Conservation (phyloP, 768 basidiomycete species). For the Boletus barrowsii region DNA sequence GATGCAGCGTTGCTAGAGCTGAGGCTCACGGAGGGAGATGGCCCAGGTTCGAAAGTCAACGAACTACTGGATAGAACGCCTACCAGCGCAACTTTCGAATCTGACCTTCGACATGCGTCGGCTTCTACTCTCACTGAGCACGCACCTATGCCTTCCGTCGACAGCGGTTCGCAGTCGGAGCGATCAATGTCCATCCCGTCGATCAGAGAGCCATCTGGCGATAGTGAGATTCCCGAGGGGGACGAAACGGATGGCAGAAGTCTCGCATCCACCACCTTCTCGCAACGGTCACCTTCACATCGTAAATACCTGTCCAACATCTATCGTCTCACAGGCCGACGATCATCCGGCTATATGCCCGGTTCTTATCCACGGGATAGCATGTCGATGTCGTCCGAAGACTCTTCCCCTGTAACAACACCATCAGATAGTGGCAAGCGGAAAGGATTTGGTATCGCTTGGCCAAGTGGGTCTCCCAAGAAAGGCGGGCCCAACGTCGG, state of each 20-base stretch:
- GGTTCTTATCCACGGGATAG: conserved; percentile 53
- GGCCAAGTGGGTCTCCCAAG: conserved; percentile 53
- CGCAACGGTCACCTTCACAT: conserved; percentile 49
- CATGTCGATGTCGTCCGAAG: conserved; percentile 65
- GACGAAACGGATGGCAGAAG: conserved; percentile 31
- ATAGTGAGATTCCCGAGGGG: conserved; percentile 22
- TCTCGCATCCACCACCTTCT: conserved; percentile 40
- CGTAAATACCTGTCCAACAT: conserved; percentile 48
- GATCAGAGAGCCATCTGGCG: conserved; percentile 27
- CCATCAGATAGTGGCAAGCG: conserved; percentile 47
- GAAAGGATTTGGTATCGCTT: conserved; percentile 36
- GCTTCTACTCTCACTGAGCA: conserved; percentile 24
- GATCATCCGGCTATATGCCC: conserved; percentile 39
- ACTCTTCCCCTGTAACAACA: conserved; percentile 57
- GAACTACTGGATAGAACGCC: conserved; percentile 19
- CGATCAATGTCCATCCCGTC: conserved; percentile 31
- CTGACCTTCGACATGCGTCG: conserved; percentile 19
- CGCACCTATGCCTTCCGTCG: conserved; percentile 9
- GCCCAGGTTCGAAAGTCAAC: conserved; percentile 3
- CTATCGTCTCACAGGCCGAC: conserved; percentile 40
- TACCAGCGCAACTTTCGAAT: conserved; percentile 24
- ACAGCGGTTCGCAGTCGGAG: conserved; percentile 22
- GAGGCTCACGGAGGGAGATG: conserved; percentile 47
- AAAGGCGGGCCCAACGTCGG: conserved; percentile 41
- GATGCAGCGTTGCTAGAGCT: conserved; percentile 59